Percentiles rank a stretch among this genome's conserved stretches.
phyloP scores from a whole-genome alignment of 2,329 filamentous ascomycete species.

The Fusarium mangiferae region DNA sequence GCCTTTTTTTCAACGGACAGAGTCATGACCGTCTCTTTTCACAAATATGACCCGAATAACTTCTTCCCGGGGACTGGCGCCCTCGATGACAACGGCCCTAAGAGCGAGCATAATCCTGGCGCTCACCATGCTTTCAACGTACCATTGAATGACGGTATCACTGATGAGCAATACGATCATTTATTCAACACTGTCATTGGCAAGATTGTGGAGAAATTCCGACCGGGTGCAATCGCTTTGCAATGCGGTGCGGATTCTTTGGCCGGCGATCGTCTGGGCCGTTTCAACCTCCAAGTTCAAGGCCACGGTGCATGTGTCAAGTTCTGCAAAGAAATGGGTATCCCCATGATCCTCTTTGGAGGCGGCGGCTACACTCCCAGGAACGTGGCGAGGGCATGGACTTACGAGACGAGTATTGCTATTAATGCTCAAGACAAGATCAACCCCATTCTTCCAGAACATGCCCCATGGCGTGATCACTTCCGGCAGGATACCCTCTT shows the following conservation, averaged over 20 bases:
- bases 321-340: slow-evolving; percentile 82
- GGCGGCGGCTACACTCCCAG: slow-evolving; percentile 96
- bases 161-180: slow-evolving; percentile 86
- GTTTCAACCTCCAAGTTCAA: slow-evolving; percentile 96
- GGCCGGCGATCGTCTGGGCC: slow-evolving; percentile 90
- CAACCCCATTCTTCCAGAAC: slow-evolving; percentile 76
- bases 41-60: slow-evolving; percentile 86
- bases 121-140: slow-evolving; percentile 93
- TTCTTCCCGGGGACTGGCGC: slow-evolving; percentile 96
- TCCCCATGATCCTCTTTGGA: slow-evolving; percentile 90
- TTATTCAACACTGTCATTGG: slow-evolving; percentile 87
- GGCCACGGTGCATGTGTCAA: slow-evolving; percentile 92
- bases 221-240: slow-evolving; percentile 89
- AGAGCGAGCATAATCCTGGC: slow-evolving; percentile 84
- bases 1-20: slow-evolving; percentile 90
- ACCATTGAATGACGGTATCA: slow-evolving; percentile 89
- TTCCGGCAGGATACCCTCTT: slow-evolving; percentile 91
- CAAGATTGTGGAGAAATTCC: slow-evolving; percentile 82
- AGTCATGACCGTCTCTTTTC: slow-evolving; percentile 93
- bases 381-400: slow-evolving; percentile 97
- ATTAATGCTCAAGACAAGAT: slow-evolving; percentile 79
- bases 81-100: slow-evolving; percentile 84
- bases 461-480: slow-evolving; percentile 87
- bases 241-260: slow-evolving; percentile 97
- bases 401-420: slow-evolving; percentile 93